Percentiles rank a stretch among this genome's conserved stretches.
Conservation (phyloP, 2,329 filamentous ascomycete genomes). For the Massarina eburnea region DNA sequence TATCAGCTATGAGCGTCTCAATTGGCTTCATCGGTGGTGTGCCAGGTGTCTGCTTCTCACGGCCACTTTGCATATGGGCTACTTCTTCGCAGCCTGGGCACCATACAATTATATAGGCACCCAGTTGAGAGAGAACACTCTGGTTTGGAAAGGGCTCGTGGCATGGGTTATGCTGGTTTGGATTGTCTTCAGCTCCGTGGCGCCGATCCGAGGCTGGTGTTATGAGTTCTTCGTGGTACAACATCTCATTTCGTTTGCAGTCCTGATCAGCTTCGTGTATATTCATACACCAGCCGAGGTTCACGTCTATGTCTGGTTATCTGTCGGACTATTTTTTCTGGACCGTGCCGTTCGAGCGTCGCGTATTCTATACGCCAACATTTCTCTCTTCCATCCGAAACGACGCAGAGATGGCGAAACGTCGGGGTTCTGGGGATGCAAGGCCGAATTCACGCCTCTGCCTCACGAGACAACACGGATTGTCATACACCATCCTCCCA, state of each 20-base stretch:
- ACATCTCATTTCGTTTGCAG: conserved; percentile 62
- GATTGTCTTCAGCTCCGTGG: conserved; percentile 64
- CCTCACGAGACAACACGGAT: conserved; percentile 59
- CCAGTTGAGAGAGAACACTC: conserved; percentile 63
- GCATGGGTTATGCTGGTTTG: conserved; percentile 68
- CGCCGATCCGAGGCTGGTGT: conserved; percentile 64
- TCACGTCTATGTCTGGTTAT: conserved; percentile 66
- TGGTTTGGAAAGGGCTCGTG: conserved; percentile 67
- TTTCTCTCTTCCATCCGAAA: conserved; percentile 44
- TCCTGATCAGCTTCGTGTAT: conserved; percentile 66
- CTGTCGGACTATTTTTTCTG: conserved; percentile 62
- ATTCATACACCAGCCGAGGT: conserved; percentile 63
- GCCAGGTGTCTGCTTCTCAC: conserved; percentile 69
- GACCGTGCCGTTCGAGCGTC: conserved; percentile 58
- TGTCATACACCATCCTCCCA: conserved; percentile 56
- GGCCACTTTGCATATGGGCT: conserved; percentile 68
- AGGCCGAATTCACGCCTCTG: conserved; percentile 48
- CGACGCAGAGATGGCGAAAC: conserved; percentile 29
- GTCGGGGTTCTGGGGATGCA: conserved; percentile 39
- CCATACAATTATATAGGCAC: conserved; percentile 59
- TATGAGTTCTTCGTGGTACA: conserved; percentile 73
- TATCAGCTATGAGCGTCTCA: conserved; percentile 67
- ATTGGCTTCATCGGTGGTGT: conserved; percentile 75
- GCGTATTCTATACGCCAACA: conserved; percentile 42
- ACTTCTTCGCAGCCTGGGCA: conserved; percentile 68